phyloP scores from a whole-genome alignment of 2,329 filamentous ascomycete species.

The Aaosphaeria arxii region DNA sequence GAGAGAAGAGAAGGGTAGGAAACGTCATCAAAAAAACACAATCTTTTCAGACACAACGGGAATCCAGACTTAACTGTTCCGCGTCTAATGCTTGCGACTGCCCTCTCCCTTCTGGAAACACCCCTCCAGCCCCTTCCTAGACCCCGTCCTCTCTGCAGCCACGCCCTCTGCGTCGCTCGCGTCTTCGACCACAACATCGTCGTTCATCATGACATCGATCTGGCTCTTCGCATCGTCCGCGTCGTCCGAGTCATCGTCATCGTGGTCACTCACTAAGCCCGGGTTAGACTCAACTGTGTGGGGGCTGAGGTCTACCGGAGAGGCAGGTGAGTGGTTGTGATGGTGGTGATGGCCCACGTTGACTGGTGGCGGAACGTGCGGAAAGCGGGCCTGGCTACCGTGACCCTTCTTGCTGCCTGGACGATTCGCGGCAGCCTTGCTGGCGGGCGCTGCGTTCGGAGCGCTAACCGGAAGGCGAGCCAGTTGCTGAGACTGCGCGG shows the following conservation, averaged over 20 bases:
- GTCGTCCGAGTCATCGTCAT: constrained; percentile 48
- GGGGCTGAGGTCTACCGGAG: constrained; percentile 43
- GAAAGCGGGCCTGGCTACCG: constrained; percentile 25
- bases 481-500: constrained; percentile 25
- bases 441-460: constrained; percentile 18
- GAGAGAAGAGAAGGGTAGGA: constrained; percentile 6
- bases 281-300: constrained; percentile 49
- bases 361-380: constrained; percentile 26
- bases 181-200: constrained; percentile 38
- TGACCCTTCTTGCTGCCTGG: constrained; percentile 33
- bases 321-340: constrained; percentile 30
- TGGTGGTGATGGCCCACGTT: constrained; percentile 15
- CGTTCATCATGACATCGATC: constrained; percentile 31
- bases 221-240: constrained; percentile 36
- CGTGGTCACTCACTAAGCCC: constrained; percentile 50
- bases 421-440: constrained; percentile 26
- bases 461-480: constrained; percentile 29
- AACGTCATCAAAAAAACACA: constrained; percentile 14
- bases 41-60: constrained; percentile 21
- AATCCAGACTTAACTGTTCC: constrained; percentile 24
- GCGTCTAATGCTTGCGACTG: constrained; percentile 32
- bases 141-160: constrained; percentile 25
- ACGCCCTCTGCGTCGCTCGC: constrained; percentile 38
- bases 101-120: constrained; percentile 34
- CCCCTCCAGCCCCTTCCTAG: constrained; percentile 27